phyloP scores from a whole-genome alignment of 257 asterid genomes.

The Nicotiana noctiflora region DNA sequence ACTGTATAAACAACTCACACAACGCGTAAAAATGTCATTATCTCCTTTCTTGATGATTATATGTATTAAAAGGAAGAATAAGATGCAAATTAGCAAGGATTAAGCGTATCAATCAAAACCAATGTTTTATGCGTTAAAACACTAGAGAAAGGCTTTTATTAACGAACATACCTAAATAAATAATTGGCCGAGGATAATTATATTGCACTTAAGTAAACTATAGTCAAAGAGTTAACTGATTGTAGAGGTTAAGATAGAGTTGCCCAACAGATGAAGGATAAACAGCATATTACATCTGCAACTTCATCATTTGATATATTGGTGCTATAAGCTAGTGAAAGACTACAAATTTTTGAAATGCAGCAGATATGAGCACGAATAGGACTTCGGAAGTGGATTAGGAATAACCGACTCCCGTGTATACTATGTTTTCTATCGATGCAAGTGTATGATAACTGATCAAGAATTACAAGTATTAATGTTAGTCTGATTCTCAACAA shows the following conservation, averaged over 20 bases:
- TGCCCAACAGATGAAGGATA: background rate
- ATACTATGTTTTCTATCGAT: background rate
- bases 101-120: background rate
- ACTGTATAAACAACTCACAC: constrained; percentile 6
- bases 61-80: background rate
- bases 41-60: background rate
- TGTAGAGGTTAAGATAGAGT: background rate
- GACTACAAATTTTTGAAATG: background rate
- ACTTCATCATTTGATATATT: background rate
- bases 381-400: background rate
- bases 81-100: background rate
- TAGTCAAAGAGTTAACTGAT: background rate
- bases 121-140: background rate
- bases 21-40: background rate
- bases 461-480: background rate
- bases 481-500: background rate
- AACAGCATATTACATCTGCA: background rate
- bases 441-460: background rate
- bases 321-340: background rate
- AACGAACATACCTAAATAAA: background rate
- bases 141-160: background rate
- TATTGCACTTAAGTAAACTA: background rate
- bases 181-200: background rate
- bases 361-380: background rate
- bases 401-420: background rate